Evolutionary conservation across 495 filamentous ascomycete species (phyloP).

Genomic region (Pyrenula aspistea): DNA sequence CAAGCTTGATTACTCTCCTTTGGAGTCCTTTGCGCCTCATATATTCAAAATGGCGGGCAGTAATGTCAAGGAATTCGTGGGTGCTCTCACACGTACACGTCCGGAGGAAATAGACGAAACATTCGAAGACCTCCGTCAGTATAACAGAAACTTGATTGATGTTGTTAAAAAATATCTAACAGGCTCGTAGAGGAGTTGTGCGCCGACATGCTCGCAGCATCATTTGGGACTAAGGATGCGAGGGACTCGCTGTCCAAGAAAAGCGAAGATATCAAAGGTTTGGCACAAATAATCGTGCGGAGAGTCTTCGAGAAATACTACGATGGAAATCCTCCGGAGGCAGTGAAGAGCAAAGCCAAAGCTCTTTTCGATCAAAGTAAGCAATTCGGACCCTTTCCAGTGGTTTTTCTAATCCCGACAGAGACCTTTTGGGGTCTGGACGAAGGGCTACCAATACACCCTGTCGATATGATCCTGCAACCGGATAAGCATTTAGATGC

Average conservation of each 20-base stretch:
- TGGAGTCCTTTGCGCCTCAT: too few species aligned
- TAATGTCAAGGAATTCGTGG: too few species aligned
- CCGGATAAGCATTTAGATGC: background rate
- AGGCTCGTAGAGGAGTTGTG: background rate
- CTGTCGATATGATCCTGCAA: background rate
- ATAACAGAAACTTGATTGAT: too few species aligned
- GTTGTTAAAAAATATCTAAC: too few species aligned
- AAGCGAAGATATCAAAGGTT: background rate
- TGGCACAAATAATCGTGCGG: background rate
- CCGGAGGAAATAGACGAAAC: too few species aligned
- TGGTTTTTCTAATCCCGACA: background rate
- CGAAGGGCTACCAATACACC: background rate
- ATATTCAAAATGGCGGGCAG: too few species aligned
- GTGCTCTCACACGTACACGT: too few species aligned
- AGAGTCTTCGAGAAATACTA: background rate
- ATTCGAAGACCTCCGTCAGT: too few species aligned
- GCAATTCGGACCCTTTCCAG: too few species aligned
- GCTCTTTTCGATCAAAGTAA: background rate
- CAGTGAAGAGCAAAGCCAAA: background rate
- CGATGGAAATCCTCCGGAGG: background rate
- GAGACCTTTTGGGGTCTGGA: background rate
- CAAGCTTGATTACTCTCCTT: too few species aligned
- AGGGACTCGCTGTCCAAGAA: background rate
- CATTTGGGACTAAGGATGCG: background rate
- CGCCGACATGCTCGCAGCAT: background rate